Percentiles rank a stretch among this genome's conserved stretches.
phyloP scores from a whole-genome alignment of 176 grass and related monocot species.

The Alopecurus myosuroides region DNA sequence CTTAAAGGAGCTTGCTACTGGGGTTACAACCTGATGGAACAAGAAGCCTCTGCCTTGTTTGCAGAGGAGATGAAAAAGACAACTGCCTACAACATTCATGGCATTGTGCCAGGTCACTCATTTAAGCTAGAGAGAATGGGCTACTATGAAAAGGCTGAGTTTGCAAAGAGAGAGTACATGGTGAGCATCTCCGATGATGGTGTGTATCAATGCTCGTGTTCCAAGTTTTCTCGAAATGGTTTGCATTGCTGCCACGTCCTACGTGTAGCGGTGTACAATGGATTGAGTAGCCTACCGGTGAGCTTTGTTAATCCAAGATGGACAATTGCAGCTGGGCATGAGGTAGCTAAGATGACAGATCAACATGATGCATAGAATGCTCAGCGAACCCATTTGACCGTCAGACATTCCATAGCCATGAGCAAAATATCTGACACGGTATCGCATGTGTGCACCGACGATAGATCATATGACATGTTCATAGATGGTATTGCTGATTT shows the following conservation, averaged over 20 bases:
- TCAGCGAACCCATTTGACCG: neutral
- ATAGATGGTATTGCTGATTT: neutral
- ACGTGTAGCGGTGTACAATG: neutral
- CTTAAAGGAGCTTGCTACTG: too few relatives aligned
- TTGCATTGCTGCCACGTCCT: neutral
- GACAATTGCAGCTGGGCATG: neutral
- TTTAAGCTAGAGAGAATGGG: too few relatives aligned
- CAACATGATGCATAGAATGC: neutral
- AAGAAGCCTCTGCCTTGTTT: too few relatives aligned
- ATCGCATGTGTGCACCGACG: neutral
- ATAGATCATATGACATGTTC: neutral
- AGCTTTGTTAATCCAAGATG: neutral
- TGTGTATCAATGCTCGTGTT: neutral
- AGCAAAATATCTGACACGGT: neutral
- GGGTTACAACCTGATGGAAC: too few relatives aligned
- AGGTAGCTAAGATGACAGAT: neutral
- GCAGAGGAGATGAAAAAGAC: too few relatives aligned
- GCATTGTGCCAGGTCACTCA: too few relatives aligned
- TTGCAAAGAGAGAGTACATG: neutral
- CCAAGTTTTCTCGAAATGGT: neutral
- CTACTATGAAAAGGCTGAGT: neutral
- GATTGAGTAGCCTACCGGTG: neutral
- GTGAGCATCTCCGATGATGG: neutral
- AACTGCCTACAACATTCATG: too few relatives aligned
- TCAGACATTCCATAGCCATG: neutral